Conservation (phyloP, 768 basidiomycete genomes). For the Lactarius sp. region DNA sequence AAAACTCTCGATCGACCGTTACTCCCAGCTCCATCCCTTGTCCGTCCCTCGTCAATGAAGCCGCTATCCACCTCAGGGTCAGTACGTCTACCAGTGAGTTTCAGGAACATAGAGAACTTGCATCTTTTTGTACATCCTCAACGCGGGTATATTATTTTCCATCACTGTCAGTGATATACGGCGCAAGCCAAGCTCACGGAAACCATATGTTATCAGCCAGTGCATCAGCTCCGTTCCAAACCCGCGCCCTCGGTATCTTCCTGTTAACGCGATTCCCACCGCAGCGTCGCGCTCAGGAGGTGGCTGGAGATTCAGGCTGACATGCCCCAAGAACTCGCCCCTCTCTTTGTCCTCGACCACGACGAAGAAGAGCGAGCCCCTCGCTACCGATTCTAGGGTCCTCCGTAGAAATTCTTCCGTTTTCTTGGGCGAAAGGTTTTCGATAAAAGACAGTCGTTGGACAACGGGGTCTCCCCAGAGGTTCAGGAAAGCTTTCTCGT, state of each 20-base stretch:
- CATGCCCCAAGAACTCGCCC: constrained; percentile 34
- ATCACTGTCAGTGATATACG: constrained; percentile 40
- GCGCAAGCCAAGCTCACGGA: constrained; percentile 38
- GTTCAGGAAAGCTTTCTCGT: constrained; percentile 7
- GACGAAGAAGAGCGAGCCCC: constrained; percentile 25
- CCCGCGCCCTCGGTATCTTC: constrained; percentile 37
- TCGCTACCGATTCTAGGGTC: constrained; percentile 11
- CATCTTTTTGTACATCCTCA: constrained; percentile 40
- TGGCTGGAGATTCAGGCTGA: constrained; percentile 29
- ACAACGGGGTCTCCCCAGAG: constrained; percentile 21
- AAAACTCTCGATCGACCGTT: background rate
- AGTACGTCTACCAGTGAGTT: background rate
- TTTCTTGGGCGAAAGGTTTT: constrained; percentile 10
- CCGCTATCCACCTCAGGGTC: constrained; percentile 9
- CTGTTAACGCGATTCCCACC: constrained; percentile 33
- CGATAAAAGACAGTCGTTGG: constrained; percentile 17
- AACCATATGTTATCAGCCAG: constrained; percentile 40
- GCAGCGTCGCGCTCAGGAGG: constrained; percentile 33
- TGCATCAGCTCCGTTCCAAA: constrained; percentile 40
- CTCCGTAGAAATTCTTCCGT: constrained; percentile 14
- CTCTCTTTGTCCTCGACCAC: constrained; percentile 32
- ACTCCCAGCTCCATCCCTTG: background rate
- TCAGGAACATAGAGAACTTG: constrained; percentile 28
- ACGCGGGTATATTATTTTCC: constrained; percentile 37
- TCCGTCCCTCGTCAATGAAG: constrained; percentile 18